These are phyloP conservation scores for Globisporangium splendens DNA, from an alignment of 352 stramenopile species.

Conservation along the genomic window DNA sequence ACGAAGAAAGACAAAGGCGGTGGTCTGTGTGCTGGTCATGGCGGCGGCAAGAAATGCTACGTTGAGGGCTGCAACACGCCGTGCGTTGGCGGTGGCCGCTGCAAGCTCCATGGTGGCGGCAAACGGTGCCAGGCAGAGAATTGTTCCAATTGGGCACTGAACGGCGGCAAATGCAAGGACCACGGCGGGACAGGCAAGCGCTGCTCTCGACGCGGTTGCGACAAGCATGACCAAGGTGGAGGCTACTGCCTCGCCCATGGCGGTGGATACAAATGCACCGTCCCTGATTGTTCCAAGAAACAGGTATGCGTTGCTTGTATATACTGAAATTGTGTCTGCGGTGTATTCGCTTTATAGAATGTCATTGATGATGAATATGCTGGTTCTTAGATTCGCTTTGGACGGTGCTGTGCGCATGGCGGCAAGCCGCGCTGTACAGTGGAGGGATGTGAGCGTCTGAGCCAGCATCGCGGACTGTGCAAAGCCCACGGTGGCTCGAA, in stretches of 20 bases:
- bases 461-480: slow-evolving; percentile 62
- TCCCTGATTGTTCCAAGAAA: slow-evolving; percentile 76
- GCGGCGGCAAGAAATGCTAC: slow-evolving; percentile 82
- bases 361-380: not conserved
- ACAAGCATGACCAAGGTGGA: slow-evolving; percentile 79
- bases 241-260: slow-evolving; percentile 73
- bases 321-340: not conserved
- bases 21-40: slow-evolving; percentile 71
- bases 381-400: slow-evolving; percentile 49
- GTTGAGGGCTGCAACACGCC: slow-evolving; percentile 58
- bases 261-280: slow-evolving; percentile 62
- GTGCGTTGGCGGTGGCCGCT: slow-evolving; percentile 69
- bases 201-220: slow-evolving; percentile 57
- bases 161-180: slow-evolving; percentile 68
- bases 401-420: slow-evolving; percentile 71
- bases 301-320: slow-evolving; percentile 35
- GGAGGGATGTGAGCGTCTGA: slow-evolving; percentile 64
- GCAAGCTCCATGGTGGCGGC: slow-evolving; percentile 65
- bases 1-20: slow-evolving; percentile 83
- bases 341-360: not conserved
- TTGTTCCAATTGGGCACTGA: slow-evolving; percentile 65
- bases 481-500: slow-evolving; percentile 78
- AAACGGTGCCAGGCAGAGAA: slow-evolving; percentile 42
- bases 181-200: slow-evolving; percentile 69
- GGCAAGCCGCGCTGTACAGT: slow-evolving; percentile 66